Percentiles rank a stretch among this genome's conserved stretches.
Evolutionary conservation across 306 rosid species (phyloP).

Genomic region (Prunus mume): DNA sequence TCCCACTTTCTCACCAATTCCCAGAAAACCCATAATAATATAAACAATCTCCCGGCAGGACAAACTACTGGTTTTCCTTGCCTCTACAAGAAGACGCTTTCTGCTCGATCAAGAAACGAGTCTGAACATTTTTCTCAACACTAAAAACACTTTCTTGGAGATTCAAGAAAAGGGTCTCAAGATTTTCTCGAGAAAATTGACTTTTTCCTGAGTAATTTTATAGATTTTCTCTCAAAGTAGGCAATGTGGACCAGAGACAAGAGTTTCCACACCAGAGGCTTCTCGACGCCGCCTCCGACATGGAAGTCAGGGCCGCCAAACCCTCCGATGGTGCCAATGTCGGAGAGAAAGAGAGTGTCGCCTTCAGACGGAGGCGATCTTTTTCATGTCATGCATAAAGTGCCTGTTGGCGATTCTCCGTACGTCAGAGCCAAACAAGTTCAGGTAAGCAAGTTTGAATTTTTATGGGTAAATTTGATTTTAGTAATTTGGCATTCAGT

Average conservation of each 20-base stretch:
- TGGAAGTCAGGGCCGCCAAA: constrained; percentile 34
- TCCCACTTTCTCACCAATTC: constrained; percentile 18
- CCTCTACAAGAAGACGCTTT: constrained; percentile 9
- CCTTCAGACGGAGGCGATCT: constrained; percentile 42
- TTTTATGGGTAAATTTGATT: background rate
- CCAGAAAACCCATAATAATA: constrained; percentile 8
- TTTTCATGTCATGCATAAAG: constrained; percentile 74
- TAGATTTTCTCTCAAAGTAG: constrained; percentile 2
- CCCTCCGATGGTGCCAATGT: constrained; percentile 39
- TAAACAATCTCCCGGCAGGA: background rate
- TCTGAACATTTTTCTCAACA: background rate
- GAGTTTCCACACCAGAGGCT: constrained; percentile 43
- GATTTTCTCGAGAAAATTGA: constrained; percentile 30
- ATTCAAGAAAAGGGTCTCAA: constrained; percentile 23
- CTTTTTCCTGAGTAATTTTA: background rate
- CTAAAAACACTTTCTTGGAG: constrained; percentile 18
- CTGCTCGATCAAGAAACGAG: constrained; percentile 20
- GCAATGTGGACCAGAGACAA: constrained; percentile 46
- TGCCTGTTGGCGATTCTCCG: constrained; percentile 90
- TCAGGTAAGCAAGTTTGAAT: constrained; percentile 48
- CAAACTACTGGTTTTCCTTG: constrained; percentile 9
- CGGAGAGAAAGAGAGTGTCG: constrained; percentile 55
- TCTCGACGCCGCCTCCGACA: constrained; percentile 56
- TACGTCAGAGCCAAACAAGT: constrained; percentile 91
- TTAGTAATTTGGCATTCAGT: background rate